Conservation (phyloP, 345 rosid species). For the Camelina laxa region DNA sequence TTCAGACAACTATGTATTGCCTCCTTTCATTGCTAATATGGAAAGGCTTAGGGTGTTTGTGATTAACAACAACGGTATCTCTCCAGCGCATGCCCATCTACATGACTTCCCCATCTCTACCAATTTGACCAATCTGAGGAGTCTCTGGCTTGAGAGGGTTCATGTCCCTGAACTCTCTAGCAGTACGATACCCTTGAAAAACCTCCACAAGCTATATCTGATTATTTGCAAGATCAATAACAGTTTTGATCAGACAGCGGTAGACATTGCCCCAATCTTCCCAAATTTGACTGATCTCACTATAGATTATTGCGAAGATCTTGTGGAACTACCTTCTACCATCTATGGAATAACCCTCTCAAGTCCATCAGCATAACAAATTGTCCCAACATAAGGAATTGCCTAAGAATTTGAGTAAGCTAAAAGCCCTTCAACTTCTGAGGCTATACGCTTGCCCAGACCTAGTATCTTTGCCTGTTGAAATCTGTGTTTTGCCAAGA, state of each 20-base stretch:
- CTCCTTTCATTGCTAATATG: slow-evolving; percentile 1
- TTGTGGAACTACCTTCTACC: too few relatives aligned
- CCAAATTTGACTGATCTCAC: too few relatives aligned
- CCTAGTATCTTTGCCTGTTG: too few relatives aligned
- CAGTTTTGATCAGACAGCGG: background rate
- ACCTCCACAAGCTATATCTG: background rate
- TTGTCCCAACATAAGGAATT: too few relatives aligned
- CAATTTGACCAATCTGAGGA: background rate
- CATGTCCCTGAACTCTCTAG: background rate
- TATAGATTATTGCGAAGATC: too few relatives aligned
- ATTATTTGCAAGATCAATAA: background rate
- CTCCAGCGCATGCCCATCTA: background rate
- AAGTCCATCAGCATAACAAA: too few relatives aligned
- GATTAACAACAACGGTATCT: background rate
- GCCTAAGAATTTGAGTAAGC: too few relatives aligned
- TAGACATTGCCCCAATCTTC: too few relatives aligned
- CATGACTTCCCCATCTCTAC: background rate
- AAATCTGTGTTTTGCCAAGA: too few relatives aligned
- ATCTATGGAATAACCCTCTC: too few relatives aligned
- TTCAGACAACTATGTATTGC: background rate
- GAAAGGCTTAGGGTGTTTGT: background rate
- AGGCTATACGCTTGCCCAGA: too few relatives aligned
- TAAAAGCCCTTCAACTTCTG: too few relatives aligned
- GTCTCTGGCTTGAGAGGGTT: background rate
- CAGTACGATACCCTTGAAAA: background rate